These are phyloP conservation scores for Aspergillus saccharolyticus DNA, from an alignment of 495 filamentous ascomycete genomes.

Conservation along the genomic window DNA sequence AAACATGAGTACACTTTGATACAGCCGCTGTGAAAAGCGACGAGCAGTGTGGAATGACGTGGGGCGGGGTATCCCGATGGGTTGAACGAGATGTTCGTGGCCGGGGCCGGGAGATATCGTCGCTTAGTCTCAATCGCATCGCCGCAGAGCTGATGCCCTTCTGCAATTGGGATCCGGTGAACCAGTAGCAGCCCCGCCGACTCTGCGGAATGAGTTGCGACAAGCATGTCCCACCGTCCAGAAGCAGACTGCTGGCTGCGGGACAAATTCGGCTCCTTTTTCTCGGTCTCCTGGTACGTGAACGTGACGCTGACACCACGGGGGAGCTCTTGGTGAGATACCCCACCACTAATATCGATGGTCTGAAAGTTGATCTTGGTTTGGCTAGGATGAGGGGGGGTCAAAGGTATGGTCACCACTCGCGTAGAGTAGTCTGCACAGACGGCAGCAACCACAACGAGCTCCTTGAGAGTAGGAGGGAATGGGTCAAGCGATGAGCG, in stretches of 20 bases:
- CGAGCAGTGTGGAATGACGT: constrained; percentile 58
- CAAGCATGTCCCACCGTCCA: constrained; percentile 49
- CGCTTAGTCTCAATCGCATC: constrained; percentile 54
- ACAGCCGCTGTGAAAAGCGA: constrained; percentile 61
- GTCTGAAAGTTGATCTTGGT: constrained; percentile 51
- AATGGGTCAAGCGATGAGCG: constrained; percentile 50
- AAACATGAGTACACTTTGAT: constrained; percentile 62
- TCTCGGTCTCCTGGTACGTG: constrained; percentile 40
- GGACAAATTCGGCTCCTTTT: constrained; percentile 25
- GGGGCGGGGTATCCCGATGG: constrained; percentile 54
- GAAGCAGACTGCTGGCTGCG: constrained; percentile 20
- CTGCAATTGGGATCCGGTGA: constrained; percentile 44
- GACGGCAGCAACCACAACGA: constrained; percentile 64
- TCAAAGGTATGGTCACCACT: constrained; percentile 67
- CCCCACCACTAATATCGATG: constrained; percentile 43
- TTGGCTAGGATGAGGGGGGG: constrained; percentile 59
- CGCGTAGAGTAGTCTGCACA: constrained; percentile 66
- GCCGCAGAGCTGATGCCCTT: constrained; percentile 32
- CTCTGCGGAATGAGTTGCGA: constrained; percentile 62
- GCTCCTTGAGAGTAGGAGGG: constrained; percentile 54
- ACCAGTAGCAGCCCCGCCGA: constrained; percentile 59
- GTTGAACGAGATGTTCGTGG: constrained; percentile 68
- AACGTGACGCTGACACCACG: constrained; percentile 64
- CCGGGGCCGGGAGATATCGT: constrained; percentile 59
- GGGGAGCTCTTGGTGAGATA: constrained; percentile 56